Base-by-base conservation (phyloP, 2,329 filamentous ascomycete genomes). In the Fusarium sp. region DNA sequence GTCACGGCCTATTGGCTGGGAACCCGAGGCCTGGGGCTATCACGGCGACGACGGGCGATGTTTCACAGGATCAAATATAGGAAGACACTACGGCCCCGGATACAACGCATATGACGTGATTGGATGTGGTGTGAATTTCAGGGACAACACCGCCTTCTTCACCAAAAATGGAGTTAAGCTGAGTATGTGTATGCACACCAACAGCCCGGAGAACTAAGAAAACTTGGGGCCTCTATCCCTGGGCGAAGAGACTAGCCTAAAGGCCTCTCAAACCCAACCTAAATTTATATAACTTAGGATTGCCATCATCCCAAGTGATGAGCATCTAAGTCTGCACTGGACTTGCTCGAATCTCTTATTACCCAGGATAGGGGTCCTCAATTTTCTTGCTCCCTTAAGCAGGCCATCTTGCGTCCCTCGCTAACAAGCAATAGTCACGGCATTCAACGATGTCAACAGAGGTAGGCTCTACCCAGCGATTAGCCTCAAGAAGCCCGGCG, bases 41-140 rank as follows among this genome's bases (percentile, higher is more conserved):
- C 91, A 93, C 77, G 90, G 90, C 32, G 91, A 93, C 73, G 91
- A 93, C 74, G 91, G 91, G 14, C 85, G 91, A 72, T 86, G 86
- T 52, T 92, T 90, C 73, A 85, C 86, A 7, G 87, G 87, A 6
- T 86, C 88, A 39, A 89, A 86, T 61, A 83, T 84, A 4, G 90
- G 90, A 17, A 89, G 88, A 76, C 77, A 82, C 7, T 93, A 90
- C 72, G 89, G 89, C 0, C 87, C 87, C 12, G 80, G 84, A 13
- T 93, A 90, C 75, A 86, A 85, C 20, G 80, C 84, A 4, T 84
- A 85, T 24, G 91, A 93, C 78, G 84, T 88, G 18, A 86, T 93
- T 68, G 91, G 91, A 2, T 92, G 90, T 65, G 89, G 91, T 30
- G 82, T 93, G 66, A 92, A 93, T 79, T 93, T 92, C 68, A 84